phyloP scores from a whole-genome alignment of 108 stramenopile genomes.

The Stephanodiscus triporus region DNA sequence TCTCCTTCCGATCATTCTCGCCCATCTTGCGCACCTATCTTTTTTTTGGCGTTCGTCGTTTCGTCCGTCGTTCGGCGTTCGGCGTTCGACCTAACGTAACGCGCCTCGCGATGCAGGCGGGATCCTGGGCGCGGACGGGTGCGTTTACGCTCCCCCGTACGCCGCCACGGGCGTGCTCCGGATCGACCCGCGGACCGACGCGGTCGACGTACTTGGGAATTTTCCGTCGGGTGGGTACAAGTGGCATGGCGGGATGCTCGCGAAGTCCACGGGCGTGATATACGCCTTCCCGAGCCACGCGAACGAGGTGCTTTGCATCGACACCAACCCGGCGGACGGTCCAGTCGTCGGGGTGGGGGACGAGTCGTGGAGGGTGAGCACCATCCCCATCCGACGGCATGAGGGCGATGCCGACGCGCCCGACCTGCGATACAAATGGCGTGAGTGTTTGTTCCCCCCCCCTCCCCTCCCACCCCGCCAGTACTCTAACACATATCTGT shows the following conservation, averaged over 20 bases:
- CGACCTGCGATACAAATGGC: constrained; percentile 50
- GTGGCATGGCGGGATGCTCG: constrained; percentile 59
- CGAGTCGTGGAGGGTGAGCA: constrained; percentile 46
- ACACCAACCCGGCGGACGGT: constrained; percentile 36
- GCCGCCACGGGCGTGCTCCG: constrained; percentile 44
- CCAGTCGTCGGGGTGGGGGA: not conserved
- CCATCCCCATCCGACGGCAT: constrained; percentile 38
- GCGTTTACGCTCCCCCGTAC: constrained; percentile 41
- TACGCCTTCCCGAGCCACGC: constrained; percentile 50
- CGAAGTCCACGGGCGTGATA: constrained; percentile 35
- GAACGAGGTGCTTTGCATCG: constrained; percentile 43
- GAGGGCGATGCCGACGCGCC: constrained; percentile 27
- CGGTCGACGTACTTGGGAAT: constrained; percentile 36
- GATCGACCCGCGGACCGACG: constrained; percentile 37
- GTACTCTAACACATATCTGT: no score
- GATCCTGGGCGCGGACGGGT: constrained; percentile 51
- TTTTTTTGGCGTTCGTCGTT: no score
- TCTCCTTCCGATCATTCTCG: not conserved
- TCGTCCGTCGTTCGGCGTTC: no score
- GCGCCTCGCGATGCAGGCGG: no score
- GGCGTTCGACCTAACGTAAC: no score
- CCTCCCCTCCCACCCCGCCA: not conserved
- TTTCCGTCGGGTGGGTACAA: constrained; percentile 36
- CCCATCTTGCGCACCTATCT: not conserved
- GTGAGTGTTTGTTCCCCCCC: constrained; percentile 1